phyloP scores from a whole-genome alignment of 2,329 filamentous ascomycete species.

The Colletotrichum tofieldiae region DNA sequence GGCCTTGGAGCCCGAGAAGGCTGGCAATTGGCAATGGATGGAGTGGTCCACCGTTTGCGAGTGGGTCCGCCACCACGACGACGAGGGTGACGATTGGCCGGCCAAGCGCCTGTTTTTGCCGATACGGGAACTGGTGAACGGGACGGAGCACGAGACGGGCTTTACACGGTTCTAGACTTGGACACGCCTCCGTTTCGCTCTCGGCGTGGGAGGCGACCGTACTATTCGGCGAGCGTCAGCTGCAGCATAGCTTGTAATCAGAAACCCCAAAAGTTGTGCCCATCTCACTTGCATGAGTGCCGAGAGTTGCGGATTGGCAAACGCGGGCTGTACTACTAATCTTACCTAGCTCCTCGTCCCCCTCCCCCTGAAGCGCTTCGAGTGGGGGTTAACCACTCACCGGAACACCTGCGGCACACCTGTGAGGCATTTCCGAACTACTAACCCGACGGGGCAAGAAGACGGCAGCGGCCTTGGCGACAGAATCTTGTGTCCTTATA shows the following conservation, averaged over 20 bases:
- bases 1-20: slow-evolving; percentile 67
- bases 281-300: too few species aligned
- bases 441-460: too few species aligned
- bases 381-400: too few species aligned
- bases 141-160: slow-evolving; percentile 5
- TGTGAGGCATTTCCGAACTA: too few species aligned
- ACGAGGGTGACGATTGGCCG: slow-evolving; percentile 5
- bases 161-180: neutral
- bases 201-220: neutral
- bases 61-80: slow-evolving; percentile 6
- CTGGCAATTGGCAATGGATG: slow-evolving; percentile 65
- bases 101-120: slow-evolving; percentile 10
- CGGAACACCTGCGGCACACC: too few species aligned
- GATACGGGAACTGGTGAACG: slow-evolving; percentile 1
- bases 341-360: too few species aligned
- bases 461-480: too few species aligned
- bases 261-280: too few species aligned
- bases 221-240: neutral
- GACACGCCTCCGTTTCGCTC: neutral
- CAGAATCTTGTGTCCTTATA: too few species aligned
- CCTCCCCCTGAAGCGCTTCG: too few species aligned
- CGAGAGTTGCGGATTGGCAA: too few species aligned
- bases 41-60: slow-evolving; percentile 50
- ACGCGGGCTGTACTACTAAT: too few species aligned
- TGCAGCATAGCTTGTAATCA: neutral